Evolutionary conservation across 176 grass and related monocot genomes (phyloP), one percentile per base, ranked within the genome.

Genomic region (Oryza rufipogon): DNA sequence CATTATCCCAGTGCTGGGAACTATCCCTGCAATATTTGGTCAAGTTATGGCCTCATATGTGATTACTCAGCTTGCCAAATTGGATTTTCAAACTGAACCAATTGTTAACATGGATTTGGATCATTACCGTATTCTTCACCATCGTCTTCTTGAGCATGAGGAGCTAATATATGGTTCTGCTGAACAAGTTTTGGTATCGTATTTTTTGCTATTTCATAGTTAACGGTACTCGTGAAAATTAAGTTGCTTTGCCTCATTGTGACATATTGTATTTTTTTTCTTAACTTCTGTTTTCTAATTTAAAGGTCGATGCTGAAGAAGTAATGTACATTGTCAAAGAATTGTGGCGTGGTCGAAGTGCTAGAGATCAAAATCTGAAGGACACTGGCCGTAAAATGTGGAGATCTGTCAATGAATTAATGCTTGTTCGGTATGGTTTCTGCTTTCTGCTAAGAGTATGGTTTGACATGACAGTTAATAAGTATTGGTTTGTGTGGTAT

Each of bases 41-140:
- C 96, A 98, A 83, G 83, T 98, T 81, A 96, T 98, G 96, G 93
- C 96, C 5, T 93, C 96, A 14, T 95, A 94, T 80, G 91, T 98
- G 80, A 15, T 83, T 77, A 98, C 93, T 80, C 89, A 91, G 42
- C 83, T 95, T 69, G 85, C 96, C 30, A 73, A 88, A 34, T 84
- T 98, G 44, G 70, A 82, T 72, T 80, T 98, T 71, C 93, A 96
- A 84, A 95, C 87, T 72, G 96, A 98, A 61, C 96, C 93, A 64
- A 81, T 96, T 69, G 89, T 96, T 78, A 98, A 94, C 86, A 79
- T 98, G 72, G 96, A 98, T 98, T 85, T 94, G 86, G 93, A 98
- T 87, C 96, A 98, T 83, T 98, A 96, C 87, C 83, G 75, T 28
- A 85, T 91, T 82, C 91, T 98, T 84, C 93, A 98, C 88, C 89